phyloP scores from a whole-genome alignment of 2,329 filamentous ascomycete species.

The Ascochyta clinopodiicola region DNA sequence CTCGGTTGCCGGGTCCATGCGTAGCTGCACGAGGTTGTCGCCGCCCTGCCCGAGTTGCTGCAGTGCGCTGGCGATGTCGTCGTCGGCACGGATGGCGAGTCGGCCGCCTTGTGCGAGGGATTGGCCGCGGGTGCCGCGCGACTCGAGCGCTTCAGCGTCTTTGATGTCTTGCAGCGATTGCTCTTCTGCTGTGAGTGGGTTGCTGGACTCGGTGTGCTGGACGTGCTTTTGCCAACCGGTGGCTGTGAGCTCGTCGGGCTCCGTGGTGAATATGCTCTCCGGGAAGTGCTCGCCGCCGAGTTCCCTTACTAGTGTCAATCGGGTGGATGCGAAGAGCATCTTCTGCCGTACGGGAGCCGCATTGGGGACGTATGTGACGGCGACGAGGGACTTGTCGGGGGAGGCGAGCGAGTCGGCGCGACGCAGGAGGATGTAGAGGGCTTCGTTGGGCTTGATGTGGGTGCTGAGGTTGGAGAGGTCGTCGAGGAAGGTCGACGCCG shows the following conservation, averaged over 20 bases:
- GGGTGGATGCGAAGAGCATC: constrained; percentile 83
- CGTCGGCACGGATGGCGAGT: constrained; percentile 61
- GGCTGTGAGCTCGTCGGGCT: constrained; percentile 70
- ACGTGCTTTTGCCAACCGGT: constrained; percentile 77
- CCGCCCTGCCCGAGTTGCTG: constrained; percentile 62
- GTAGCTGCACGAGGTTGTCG: constrained; percentile 68
- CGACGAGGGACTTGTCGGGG: constrained; percentile 58
- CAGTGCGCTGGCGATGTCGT: constrained; percentile 70
- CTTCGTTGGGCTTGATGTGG: constrained; percentile 69
- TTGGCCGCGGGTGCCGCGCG: constrained; percentile 68
- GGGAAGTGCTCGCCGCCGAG: constrained; percentile 80
- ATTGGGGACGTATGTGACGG: constrained; percentile 81
- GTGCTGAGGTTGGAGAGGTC: constrained; percentile 69
- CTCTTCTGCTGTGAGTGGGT: constrained; percentile 82
- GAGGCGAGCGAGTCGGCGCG: constrained; percentile 62
- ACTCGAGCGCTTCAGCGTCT: constrained; percentile 75
- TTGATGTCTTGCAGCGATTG: constrained; percentile 73
- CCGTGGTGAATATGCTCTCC: constrained; percentile 76
- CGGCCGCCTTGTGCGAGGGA: constrained; percentile 41
- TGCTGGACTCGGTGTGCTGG: constrained; percentile 65
- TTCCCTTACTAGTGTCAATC: constrained; percentile 76
- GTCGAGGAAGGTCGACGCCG: constrained; percentile 63
- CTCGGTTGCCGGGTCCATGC: constrained; percentile 75
- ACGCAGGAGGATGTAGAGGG: constrained; percentile 78
- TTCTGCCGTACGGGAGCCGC: constrained; percentile 80